These are phyloP conservation scores for Calonectria hawksworthii DNA, from an alignment of 2,329 filamentous ascomycete genomes.

Conservation along the genomic window DNA sequence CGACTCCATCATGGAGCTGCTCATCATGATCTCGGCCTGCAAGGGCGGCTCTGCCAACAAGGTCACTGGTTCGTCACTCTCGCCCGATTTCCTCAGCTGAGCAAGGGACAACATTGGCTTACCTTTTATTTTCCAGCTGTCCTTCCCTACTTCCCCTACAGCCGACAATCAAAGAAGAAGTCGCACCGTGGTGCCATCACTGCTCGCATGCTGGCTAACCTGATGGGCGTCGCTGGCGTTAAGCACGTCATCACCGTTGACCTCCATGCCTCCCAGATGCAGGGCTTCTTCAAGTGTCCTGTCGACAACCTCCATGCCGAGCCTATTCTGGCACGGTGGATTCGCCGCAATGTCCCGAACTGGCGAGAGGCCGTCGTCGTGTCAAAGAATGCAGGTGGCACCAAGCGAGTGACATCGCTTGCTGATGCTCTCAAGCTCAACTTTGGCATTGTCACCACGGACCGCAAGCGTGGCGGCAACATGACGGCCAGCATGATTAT, in stretches of 20 bases:
- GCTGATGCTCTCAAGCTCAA: constrained; percentile 97
- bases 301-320: constrained; percentile 98
- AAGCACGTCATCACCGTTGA: constrained; percentile 99
- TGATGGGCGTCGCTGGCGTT: constrained; percentile 92
- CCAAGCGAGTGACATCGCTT: constrained; percentile 95
- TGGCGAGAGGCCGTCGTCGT: constrained; percentile 97
- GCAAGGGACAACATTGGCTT: constrained; percentile 30
- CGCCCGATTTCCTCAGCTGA: constrained; percentile 18
- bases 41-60: constrained; percentile 98
- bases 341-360: constrained; percentile 85
- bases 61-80: constrained; percentile 81
- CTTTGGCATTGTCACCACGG: constrained; percentile 95
- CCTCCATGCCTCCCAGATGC: constrained; percentile 97
- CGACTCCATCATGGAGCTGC: constrained; percentile 98
- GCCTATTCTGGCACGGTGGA: constrained; percentile 95
- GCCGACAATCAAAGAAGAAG: constrained; percentile 99
- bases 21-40: constrained; percentile 99
- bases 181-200: constrained; percentile 96
- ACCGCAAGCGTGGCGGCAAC: constrained; percentile 77
- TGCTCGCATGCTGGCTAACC: constrained; percentile 95
- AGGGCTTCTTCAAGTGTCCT: constrained; percentile 98
- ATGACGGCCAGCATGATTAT: constrained; percentile 87
- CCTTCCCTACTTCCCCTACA: constrained; percentile 98
- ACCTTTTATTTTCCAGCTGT: constrained; percentile 71
- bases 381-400: constrained; percentile 97